Conservation (phyloP, 2,329 filamentous ascomycete species). For the Pyrenophora graminea region DNA sequence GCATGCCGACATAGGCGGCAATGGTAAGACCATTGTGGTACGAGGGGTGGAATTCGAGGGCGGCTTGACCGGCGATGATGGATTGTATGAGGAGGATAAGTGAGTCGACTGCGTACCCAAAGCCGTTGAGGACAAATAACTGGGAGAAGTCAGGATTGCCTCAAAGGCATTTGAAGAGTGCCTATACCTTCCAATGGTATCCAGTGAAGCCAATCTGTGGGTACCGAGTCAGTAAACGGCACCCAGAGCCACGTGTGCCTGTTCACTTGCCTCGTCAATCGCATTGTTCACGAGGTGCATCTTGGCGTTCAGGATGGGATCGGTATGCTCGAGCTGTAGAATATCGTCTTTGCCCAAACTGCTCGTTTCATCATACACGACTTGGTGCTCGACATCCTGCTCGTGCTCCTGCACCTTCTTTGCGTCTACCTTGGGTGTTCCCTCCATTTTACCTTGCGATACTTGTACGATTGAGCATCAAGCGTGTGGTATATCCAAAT, state of each 20-base stretch:
- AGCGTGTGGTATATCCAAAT: neutral
- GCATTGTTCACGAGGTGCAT: slow-evolving; percentile 70
- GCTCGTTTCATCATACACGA: slow-evolving; percentile 11
- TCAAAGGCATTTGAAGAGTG: neutral
- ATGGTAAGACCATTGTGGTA: slow-evolving; percentile 64
- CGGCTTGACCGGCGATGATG: slow-evolving; percentile 64
- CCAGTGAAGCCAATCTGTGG: slow-evolving; percentile 8
- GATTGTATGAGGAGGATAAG: slow-evolving; percentile 64
- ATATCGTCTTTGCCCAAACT: slow-evolving; percentile 54
- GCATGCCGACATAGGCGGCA: slow-evolving; percentile 62
- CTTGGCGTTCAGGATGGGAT: slow-evolving; percentile 66
- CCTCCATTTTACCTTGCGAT: slow-evolving; percentile 3
- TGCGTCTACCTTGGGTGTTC: neutral
- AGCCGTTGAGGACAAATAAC: slow-evolving; percentile 64
- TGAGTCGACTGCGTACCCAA: slow-evolving; percentile 64
- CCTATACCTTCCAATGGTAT: slow-evolving; percentile 52
- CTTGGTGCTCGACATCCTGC: slow-evolving; percentile 8
- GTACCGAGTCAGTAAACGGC: neutral
- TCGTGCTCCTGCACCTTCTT: slow-evolving; percentile 3
- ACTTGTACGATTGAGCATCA: neutral
- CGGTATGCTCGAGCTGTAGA: slow-evolving; percentile 61
- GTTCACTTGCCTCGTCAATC: slow-evolving; percentile 14
- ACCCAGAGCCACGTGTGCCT: neutral
- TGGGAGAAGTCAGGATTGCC: neutral
- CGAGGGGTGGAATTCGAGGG: slow-evolving; percentile 61